These are phyloP conservation scores for Botrytis medusae DNA, from an alignment of 2,329 filamentous ascomycete genomes.

Conservation along the genomic window DNA sequence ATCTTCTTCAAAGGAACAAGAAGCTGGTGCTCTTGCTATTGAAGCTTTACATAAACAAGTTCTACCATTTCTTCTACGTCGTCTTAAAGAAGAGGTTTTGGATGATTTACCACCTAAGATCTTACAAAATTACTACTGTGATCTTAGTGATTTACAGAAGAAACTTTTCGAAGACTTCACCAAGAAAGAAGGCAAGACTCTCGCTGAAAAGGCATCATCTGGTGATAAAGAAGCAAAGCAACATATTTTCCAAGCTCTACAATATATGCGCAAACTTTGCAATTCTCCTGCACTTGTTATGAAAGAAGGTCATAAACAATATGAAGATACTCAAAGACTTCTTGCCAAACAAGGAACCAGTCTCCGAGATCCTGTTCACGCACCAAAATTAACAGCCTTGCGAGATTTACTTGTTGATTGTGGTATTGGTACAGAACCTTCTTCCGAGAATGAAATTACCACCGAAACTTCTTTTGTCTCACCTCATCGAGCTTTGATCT, in stretches of 20 bases:
- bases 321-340: conserved; percentile 80
- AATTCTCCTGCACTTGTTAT: conserved; percentile 96
- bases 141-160: conserved; percentile 90
- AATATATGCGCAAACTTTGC: conserved; percentile 99
- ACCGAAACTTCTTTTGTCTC: conserved; percentile 78
- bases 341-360: conserved; percentile 76
- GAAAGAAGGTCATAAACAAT: conserved; percentile 89
- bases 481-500: conserved; percentile 91
- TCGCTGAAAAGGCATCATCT: conserved; percentile 78
- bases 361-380: conserved; percentile 82
- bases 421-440: conserved; percentile 76
- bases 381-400: conserved; percentile 87
- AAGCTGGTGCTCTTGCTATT: conserved; percentile 91
- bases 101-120: conserved; percentile 98
- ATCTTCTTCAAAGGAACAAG: conserved; percentile 96
- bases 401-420: conserved; percentile 96
- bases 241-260: conserved; percentile 97
- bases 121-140: conserved; percentile 98
- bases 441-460: conserved; percentile 52
- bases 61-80: conserved; percentile 89
- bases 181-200: conserved; percentile 86
- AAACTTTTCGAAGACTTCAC: conserved; percentile 96
- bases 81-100: conserved; percentile 95
- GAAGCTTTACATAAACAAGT: conserved; percentile 99
- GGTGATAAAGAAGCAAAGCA: conserved; percentile 93